These are phyloP conservation scores for Venturia carpophila DNA, from an alignment of 2,329 filamentous ascomycete species.

Conservation along the genomic window DNA sequence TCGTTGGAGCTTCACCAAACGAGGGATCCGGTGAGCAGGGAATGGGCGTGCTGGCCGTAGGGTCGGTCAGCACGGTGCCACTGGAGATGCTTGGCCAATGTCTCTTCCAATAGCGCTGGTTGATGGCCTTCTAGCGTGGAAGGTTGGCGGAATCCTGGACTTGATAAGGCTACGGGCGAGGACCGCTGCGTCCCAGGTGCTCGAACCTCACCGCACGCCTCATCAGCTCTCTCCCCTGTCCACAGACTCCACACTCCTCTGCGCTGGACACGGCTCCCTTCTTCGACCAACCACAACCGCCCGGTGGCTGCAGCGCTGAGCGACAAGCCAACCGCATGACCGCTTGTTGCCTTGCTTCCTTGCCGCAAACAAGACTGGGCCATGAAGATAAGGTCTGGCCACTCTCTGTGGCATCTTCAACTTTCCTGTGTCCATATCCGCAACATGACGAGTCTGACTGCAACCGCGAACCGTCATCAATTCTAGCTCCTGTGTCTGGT, in stretches of 20 bases:
- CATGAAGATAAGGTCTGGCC: not conserved
- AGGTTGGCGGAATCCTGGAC: not conserved
- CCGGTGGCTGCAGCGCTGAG: not conserved
- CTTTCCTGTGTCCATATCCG: no score
- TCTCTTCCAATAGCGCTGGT: conserved; percentile 1
- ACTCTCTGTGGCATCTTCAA: not conserved
- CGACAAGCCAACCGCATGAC: not conserved
- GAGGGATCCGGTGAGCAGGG: conserved; percentile 3
- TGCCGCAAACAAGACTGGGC: not conserved
- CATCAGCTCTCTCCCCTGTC: not conserved
- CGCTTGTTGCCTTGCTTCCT: conserved; percentile 1
- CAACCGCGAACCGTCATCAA: not conserved
- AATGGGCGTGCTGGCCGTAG: not conserved
- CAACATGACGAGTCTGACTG: not conserved
- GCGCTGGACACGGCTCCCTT: not conserved
- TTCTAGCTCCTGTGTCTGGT: not conserved
- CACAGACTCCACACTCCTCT: not conserved
- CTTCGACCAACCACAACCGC: not conserved
- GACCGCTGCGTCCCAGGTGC: not conserved
- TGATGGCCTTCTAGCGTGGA: not conserved
- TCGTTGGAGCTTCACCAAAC: not conserved
- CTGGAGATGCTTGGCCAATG: not conserved
- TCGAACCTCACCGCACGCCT: not conserved
- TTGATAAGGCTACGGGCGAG: not conserved
- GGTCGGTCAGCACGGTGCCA: not conserved